Evolutionary conservation across 2,329 filamentous ascomycete genomes (phyloP).

Genomic region (Orbilia javanica): DNA sequence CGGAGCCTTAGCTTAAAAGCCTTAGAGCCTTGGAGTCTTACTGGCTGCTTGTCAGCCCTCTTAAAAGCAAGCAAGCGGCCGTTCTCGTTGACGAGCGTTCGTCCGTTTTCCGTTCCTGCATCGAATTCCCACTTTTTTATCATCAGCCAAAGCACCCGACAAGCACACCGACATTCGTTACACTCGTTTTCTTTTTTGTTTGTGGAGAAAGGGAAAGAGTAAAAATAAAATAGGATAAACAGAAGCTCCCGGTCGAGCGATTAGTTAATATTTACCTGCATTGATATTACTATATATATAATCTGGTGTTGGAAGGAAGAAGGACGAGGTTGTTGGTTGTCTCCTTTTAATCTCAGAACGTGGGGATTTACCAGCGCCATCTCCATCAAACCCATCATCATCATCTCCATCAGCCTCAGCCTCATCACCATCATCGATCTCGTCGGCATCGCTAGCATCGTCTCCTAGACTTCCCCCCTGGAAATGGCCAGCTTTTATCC

Average conservation of each 20-base stretch:
- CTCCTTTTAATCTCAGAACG: constrained; percentile 28
- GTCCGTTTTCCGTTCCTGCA: background rate
- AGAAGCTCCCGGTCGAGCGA: constrained; percentile 20
- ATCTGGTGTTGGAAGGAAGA: background rate
- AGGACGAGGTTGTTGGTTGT: background rate
- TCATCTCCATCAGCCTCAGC: background rate
- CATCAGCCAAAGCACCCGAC: constrained; percentile 10
- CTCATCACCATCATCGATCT: background rate
- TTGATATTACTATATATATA: constrained; percentile 10
- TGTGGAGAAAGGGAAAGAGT: background rate
- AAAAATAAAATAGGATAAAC: background rate
- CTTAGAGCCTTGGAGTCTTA: background rate
- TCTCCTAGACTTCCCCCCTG: background rate
- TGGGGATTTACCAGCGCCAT: constrained; percentile 37
- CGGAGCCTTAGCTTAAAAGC: constrained; percentile 6
- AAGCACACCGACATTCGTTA: constrained; percentile 34
- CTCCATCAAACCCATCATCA: constrained; percentile 11
- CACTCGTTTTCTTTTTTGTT: constrained; percentile 36
- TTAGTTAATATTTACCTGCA: background rate
- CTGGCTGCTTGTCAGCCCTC: background rate
- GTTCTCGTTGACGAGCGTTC: background rate
- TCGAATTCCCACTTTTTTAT: background rate
- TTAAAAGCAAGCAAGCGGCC: constrained; percentile 7
- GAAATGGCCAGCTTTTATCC: constrained; percentile 57
- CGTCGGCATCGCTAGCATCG: background rate